Evolutionary conservation across 495 filamentous ascomycete genomes (phyloP), one percentile per base, ranked within the genome.

Genomic region (Tirmania nivea): DNA sequence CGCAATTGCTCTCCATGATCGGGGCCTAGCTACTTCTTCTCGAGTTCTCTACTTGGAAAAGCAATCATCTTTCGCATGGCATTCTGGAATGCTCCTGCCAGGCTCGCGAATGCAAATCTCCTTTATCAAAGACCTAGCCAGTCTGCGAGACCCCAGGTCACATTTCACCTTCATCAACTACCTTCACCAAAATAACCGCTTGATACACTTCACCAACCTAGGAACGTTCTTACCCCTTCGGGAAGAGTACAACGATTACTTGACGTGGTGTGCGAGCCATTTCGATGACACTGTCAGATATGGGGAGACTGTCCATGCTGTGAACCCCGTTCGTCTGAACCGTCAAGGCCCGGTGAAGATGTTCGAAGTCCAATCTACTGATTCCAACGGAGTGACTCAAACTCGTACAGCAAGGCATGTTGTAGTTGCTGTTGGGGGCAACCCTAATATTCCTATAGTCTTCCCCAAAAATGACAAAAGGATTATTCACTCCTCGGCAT

Each of bases 151-250:
- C 58, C 89, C 89, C 2, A 78, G 81, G 54, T 93, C 85, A 52
- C 72, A 86, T 58, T 97, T 95, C 69, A 95, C 89, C 6, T 97
- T 97, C 68, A 70, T 94, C 56, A 95, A 94, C 65, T 95, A 95
- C 64, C 75, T 97, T 2, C 79, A 89, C 68, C 66, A 74, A 57
- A 78, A 92, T 57, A 71, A 75, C 49, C 75, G 90, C 8, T 73
- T 97, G 39, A 77, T 93, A 48, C 76, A 84, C 52, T 97, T 97
- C 61, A 86, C 79, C 52, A 95, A 97, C 65, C 68, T 95, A 45
- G 74, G 78, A 54, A 94, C 89, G 1, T 95, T 95, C 69, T 66
- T 88, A 8, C 90, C 90, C 0, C 76, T 83, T 5, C 76, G 89
- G 11, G 70, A 84, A 55, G 90, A 97, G 67, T 97, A 86, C 61